Evolutionary conservation across 139 green algal genomes (phyloP), one percentile per base, ranked within the genome.

Genomic region (Volvox africanus): DNA sequence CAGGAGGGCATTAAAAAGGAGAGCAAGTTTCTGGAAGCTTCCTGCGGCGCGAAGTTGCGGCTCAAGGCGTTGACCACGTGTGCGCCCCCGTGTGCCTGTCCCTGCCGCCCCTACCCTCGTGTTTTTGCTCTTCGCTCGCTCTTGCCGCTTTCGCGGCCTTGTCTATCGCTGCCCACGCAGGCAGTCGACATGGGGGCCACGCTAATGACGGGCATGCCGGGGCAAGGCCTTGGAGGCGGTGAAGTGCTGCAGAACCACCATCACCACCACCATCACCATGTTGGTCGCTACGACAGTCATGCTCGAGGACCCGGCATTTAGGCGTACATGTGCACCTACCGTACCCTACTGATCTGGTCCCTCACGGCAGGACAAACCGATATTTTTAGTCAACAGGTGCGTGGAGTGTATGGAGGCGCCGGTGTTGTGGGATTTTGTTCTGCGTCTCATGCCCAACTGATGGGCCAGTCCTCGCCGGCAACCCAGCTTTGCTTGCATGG

Each of bases 161-260:
- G 0, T 71, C 33, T 50, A 67, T 36, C 22, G 83, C 83, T 21
- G 35, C 18, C 55, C 16, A 22, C 24, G 24, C 67, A 88, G 83
- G 67, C 85, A 89, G 85, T 82, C 85, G 44, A 82, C 85, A 61
- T 89, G 85, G 85, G 85, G 69, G 0, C 69, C 85, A 16, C 85
- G 85, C 85, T 89, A 71, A 89, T 69, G 85, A 44, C 37, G 0
- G 85, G 69, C 69, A 87, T 87, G 2, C n/a, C 81, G 2, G 81
- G 61, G 2, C 61, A 14, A 3, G 61, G 35, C 30, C 81, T 87
- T 18, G 81, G 81, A 61, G 81, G 80, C 50, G 50, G 61, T 55
- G 81, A 76, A 6, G 50, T 76, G 81, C 81, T 61, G 61, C 81
- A 76, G 17, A 32, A 13, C 61, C 81, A 87, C 30, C 81, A 87